These are phyloP conservation scores for Umbellularia californica DNA, from an alignment of 164 flowering plant genomes.

Conservation along the genomic window DNA sequence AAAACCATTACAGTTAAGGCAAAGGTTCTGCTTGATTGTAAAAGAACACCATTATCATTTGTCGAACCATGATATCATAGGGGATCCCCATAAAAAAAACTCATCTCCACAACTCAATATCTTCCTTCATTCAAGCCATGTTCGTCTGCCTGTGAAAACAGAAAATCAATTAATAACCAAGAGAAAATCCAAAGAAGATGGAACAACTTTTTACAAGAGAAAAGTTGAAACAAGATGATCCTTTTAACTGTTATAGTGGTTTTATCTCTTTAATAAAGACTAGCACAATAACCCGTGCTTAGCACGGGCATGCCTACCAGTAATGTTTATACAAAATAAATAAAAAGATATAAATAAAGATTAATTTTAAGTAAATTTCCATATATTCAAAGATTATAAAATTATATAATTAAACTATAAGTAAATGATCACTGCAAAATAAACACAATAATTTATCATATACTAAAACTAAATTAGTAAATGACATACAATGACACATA, in stretches of 20 bases:
- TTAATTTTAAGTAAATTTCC: too few species aligned
- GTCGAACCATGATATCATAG: neutral
- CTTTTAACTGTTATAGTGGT: neutral
- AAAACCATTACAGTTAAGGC: conserved; percentile 1
- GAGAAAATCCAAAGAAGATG: neutral
- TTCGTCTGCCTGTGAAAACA: conserved; percentile 8
- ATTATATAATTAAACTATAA: too few species aligned
- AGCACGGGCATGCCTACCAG: too few species aligned
- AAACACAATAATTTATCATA: too few species aligned
- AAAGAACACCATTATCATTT: conserved; percentile 1
- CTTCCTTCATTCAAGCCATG: neutral
- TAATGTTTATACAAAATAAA: too few species aligned
- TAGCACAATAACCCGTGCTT: too few species aligned
- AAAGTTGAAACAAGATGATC: neutral
- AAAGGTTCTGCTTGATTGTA: conserved; percentile 7
- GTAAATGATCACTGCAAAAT: too few species aligned
- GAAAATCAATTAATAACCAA: neutral
- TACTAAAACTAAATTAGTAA: too few species aligned
- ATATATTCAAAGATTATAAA: too few species aligned
- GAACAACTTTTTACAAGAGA: neutral
- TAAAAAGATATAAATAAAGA: too few species aligned
- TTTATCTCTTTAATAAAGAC: neutral
- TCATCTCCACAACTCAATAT: neutral
- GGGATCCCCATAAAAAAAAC: neutral
- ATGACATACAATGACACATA: too few species aligned